Evolutionary conservation across 768 basidiomycete species (phyloP).

Genomic region (Galerina sulciceps): DNA sequence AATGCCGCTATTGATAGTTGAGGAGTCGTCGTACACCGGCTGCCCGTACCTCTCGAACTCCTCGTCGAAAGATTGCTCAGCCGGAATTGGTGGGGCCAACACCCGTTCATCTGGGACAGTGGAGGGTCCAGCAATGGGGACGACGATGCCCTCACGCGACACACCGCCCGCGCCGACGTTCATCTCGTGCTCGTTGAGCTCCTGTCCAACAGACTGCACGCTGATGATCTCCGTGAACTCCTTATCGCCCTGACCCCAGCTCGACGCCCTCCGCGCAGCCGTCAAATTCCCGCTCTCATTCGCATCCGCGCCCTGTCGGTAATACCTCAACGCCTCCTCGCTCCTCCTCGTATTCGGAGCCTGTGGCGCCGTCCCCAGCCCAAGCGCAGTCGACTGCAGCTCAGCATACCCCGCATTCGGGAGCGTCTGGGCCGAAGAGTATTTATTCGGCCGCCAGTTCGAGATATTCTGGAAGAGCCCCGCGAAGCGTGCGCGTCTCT

Average conservation of each 20-base stretch:
- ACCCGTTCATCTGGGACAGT: neutral
- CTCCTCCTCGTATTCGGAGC: conserved; percentile 37
- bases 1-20: conserved; percentile 40
- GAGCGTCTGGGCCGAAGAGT: neutral
- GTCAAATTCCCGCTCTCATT: conserved; percentile 26
- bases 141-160: conserved; percentile 5
- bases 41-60: conserved; percentile 25
- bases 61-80: conserved; percentile 8
- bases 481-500: conserved; percentile 29
- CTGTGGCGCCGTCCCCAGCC: neutral
- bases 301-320: conserved; percentile 22
- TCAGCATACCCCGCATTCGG: neutral
- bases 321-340: conserved; percentile 46
- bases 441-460: conserved; percentile 35
- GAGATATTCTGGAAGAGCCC: conserved; percentile 25
- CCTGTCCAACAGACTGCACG: conserved; percentile 22
- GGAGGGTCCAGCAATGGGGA: conserved; percentile 6
- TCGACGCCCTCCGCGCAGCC: conserved; percentile 62
- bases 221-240: conserved; percentile 36
- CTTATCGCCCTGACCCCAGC: conserved; percentile 61
- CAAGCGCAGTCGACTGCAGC: neutral
- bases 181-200: conserved; percentile 41
- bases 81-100: neutral
- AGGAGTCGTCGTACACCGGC: conserved; percentile 49
- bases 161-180: conserved; percentile 23